Base-by-base conservation (phyloP, 2,329 filamentous ascomycete species). In the Claviceps sp. region DNA sequence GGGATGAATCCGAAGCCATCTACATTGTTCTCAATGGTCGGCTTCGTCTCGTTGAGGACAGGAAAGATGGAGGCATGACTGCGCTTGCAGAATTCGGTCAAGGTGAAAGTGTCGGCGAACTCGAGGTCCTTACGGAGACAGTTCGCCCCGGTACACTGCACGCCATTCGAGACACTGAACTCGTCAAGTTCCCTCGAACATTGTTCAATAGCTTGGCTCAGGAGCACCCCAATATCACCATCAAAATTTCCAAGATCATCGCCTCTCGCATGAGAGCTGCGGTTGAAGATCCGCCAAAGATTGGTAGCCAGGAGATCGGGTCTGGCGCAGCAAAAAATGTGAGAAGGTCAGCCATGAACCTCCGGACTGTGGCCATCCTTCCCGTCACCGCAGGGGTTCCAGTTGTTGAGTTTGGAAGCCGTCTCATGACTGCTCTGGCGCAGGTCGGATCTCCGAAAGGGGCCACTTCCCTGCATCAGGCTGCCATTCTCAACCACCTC, bases 191-290 rank as follows among this genome's bases (percentile, higher is more conserved):
- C 54, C 93, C 93, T 1, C 87, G 91, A 54, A 95, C 89, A 0
- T 72, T 98, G 1, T 98, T 98, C 74, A 98, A 98, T 72, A 98
- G 93, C 63, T 78, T 98, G 50, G 93, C 93, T 0, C 85, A 95
- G 63, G 93, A 98, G 63, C 93, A 98, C 62, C 93, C 93, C 5
- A 94, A 89, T 44, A 98, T 98, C 62, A 97, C 93, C 0, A 97
- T 98, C 66, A 96, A 97, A 67, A 95, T 98, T 30, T 97, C 93
- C 1, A 98, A 97, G 67, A 93, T 98, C 59, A 96, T 98, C 61
- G 93, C 93, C 0, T 89, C 90, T 38, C 82, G 93, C 3, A 97
- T 98, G 93, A 78, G 91, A 55, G 80, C 87, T 43, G 70, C 96
- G 41, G 81, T 97, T 20, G 89, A 97, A 59, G 85, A 90, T 60